Conservation (phyloP, 2,329 filamentous ascomycete genomes). For the Diaporthe destruens region DNA sequence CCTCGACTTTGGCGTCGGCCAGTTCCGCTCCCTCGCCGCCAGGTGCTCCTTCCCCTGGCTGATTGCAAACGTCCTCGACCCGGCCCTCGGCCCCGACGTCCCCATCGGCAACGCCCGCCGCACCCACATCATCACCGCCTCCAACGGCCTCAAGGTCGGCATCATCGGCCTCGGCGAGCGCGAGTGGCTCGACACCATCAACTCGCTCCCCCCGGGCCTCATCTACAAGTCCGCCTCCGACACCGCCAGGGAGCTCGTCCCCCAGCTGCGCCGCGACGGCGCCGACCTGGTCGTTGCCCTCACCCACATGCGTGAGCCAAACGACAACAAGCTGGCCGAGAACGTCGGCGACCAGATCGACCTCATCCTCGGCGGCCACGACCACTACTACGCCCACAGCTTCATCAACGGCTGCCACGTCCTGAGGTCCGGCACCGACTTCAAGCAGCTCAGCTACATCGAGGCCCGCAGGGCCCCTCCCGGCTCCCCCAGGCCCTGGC, state of each 20-base stretch:
- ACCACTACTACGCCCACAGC: constrained; percentile 87
- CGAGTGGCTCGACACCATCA: constrained; percentile 92
- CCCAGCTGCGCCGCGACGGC: constrained; percentile 78
- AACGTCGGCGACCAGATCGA: constrained; percentile 82
- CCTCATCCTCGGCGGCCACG: constrained; percentile 88
- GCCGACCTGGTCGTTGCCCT: constrained; percentile 87
- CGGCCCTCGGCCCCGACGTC: constrained; percentile 79
- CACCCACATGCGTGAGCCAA: constrained; percentile 89
- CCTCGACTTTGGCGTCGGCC: constrained; percentile 88
- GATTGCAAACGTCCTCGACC: constrained; percentile 88
- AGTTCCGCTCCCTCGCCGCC: constrained; percentile 78
- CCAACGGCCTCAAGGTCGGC: constrained; percentile 87
- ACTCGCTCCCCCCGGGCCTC: constrained; percentile 83
- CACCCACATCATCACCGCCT: constrained; percentile 82
- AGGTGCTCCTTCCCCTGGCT: constrained; percentile 92
- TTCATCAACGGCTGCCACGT: constrained; percentile 85
- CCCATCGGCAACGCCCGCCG: constrained; percentile 81
- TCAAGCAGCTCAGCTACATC: constrained; percentile 91
- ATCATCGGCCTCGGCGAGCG: constrained; percentile 88
- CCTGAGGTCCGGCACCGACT: constrained; percentile 89
- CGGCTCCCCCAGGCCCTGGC: constrained; percentile 70
- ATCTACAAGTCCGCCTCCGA: constrained; percentile 84
- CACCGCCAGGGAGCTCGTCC: constrained; percentile 81
- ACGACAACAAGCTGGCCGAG: constrained; percentile 86
- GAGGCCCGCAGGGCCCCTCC: constrained; percentile 74